These are phyloP conservation scores for Moniliophthora roreri DNA, from an alignment of 1,284 basidiomycete species.

Conservation along the genomic window DNA sequence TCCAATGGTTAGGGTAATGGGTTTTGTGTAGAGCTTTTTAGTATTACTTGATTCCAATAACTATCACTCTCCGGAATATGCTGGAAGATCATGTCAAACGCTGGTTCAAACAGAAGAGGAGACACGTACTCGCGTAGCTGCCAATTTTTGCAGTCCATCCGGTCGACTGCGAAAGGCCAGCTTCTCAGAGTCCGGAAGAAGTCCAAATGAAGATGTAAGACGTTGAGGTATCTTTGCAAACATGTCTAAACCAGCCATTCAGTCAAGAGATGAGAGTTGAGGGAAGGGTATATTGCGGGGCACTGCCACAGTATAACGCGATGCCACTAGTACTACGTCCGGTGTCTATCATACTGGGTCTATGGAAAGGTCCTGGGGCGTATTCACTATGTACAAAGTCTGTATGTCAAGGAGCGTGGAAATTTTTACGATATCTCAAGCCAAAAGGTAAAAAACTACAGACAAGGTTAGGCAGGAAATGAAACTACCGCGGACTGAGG, in stretches of 20 bases:
- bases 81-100: constrained; percentile 34
- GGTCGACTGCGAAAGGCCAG: constrained; percentile 83
- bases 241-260: constrained; percentile 34
- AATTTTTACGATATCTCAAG: too few relatives aligned
- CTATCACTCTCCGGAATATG: constrained; percentile 70
- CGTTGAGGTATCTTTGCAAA: constrained; percentile 68
- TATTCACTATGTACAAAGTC: too few relatives aligned
- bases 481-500: too few relatives aligned
- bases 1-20: constrained; percentile 16
- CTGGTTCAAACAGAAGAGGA: neutral
- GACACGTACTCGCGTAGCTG: constrained; percentile 63
- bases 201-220: constrained; percentile 73
- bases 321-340: too few relatives aligned
- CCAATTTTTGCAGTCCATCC: constrained; percentile 74
- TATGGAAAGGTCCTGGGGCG: too few relatives aligned
- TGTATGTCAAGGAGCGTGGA: too few relatives aligned
- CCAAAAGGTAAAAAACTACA: too few relatives aligned
- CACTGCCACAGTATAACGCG: too few relatives aligned
- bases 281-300: too few relatives aligned
- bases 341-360: neutral
- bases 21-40: neutral
- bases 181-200: constrained; percentile 86
- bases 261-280: too few relatives aligned
- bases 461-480: too few relatives aligned
- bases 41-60: constrained; percentile 83